Evolutionary conservation across 495 filamentous ascomycete genomes (phyloP), one percentile per base, ranked within the genome.

Genomic region (Tuber microsphaerosporum): DNA sequence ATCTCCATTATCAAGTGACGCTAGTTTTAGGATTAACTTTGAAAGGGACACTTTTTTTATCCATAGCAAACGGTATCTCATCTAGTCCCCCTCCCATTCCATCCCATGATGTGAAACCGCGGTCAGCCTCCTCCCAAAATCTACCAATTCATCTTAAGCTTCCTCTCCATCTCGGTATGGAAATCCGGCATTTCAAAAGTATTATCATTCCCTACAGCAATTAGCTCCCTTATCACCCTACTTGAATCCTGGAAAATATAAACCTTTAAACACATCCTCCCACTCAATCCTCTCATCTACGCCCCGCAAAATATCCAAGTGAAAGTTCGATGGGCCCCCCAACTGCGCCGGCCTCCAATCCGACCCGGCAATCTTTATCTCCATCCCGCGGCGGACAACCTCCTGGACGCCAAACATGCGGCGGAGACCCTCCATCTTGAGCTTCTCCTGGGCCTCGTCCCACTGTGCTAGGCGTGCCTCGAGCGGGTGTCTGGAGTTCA

Each of bases 151-250:
- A 93, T 92, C 85, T 87, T 87, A 84, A 97, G 83, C 86, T 92
- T 91, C 85, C 89, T 87, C 90, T 98, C 94, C 91, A 97, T 94
- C 89, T 98, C 94, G 76, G 91, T 89, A 75, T 97, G 94, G 83
- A 97, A 90, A 72, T 89, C 85, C 44, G 91, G 89, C 22, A 88
- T 84, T 75, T 89, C 88, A 76, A 90, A 89, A 86, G 84, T 88
- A 85, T 88, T 92, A 86, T 92, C 85, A 2, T 74, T 79, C 39
- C 74, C 79, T 81, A 26, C 46, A 39, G 51, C 72, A 83, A 83
- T 79, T 82, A 86, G 85, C 85, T 37, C 82, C 42, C 31, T 34
- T 56, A 31, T 16, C 42, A 68, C 48, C 43, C 43, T 26, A 10
- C 51, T 12, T 2, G 7, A 26, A 12, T 9, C 51, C 3, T 61